A percentile compares a stretch with the other conserved stretches of the same genome.
Evolutionary conservation across 2,329 filamentous ascomycete genomes (phyloP).

Genomic region (Berkeleyomyces rouxiae): DNA sequence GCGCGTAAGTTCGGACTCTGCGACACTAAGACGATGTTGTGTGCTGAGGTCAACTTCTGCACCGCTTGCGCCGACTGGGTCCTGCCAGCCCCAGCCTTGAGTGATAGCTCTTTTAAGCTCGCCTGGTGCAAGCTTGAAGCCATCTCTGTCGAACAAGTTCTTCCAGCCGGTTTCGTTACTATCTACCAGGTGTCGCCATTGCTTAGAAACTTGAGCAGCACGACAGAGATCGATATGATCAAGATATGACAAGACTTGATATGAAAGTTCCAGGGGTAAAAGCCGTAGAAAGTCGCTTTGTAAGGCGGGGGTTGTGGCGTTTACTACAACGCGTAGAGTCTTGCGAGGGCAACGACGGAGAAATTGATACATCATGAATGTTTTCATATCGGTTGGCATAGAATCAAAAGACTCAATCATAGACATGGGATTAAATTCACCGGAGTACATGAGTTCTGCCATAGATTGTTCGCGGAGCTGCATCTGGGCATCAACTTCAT

Average conservation of each 20-base stretch:
- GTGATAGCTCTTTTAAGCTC: conserved; percentile 73
- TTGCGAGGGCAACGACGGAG: conserved; percentile 74
- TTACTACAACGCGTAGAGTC: conserved; percentile 75
- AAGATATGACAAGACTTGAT: conserved; percentile 76
- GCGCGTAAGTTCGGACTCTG: conserved; percentile 31
- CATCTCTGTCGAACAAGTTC: conserved; percentile 70
- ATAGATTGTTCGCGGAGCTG: background rate
- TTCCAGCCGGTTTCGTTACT: conserved; percentile 95
- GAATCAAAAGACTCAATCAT: conserved; percentile 84
- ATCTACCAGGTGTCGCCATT: conserved; percentile 82
- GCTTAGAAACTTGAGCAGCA: conserved; percentile 83
- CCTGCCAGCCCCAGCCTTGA: conserved; percentile 97
- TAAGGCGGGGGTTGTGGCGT: conserved; percentile 80
- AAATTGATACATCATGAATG: conserved; percentile 92
- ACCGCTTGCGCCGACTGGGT: conserved; percentile 56
- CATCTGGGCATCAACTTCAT: conserved; percentile 4
- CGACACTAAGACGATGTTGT: conserved; percentile 33
- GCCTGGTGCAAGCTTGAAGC: conserved; percentile 59
- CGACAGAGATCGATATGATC: conserved; percentile 74
- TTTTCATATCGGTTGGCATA: conserved; percentile 82
- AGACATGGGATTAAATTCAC: conserved; percentile 59
- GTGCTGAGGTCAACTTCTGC: conserved; percentile 67
- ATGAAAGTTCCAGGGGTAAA: conserved; percentile 69
- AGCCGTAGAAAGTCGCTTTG: conserved; percentile 85
- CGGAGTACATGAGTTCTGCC: background rate